A percentile compares a stretch with the other conserved stretches of the same genome.
These are phyloP conservation scores for Paulownia fortunei DNA, from an alignment of 257 asterid species.

Conservation along the genomic window DNA sequence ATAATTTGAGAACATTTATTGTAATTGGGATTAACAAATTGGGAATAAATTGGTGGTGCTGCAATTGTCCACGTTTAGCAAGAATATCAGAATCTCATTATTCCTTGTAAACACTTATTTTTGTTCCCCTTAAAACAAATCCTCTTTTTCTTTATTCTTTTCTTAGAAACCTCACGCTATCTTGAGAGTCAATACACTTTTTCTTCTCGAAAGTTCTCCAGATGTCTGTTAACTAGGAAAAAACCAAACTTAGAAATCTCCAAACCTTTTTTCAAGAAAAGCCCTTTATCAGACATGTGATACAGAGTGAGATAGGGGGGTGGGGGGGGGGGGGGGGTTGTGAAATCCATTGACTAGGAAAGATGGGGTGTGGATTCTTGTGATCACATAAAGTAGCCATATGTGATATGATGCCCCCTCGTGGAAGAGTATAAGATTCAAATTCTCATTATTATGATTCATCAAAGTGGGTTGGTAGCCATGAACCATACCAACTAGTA, in stretches of 20 bases:
- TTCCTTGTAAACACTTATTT: neutral
- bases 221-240: constrained; percentile 20
- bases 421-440: constrained; percentile 31
- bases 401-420: constrained; percentile 20
- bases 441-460: constrained; percentile 10
- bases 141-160: constrained; percentile 26
- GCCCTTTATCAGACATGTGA: neutral
- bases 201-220: neutral
- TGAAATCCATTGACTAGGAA: neutral
- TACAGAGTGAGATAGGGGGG: neutral
- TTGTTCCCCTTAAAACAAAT: constrained; percentile 5
- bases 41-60: neutral
- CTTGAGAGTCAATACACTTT: neutral
- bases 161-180: neutral
- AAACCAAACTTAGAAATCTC: neutral
- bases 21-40: no score
- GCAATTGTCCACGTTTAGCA: neutral
- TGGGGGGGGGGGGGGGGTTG: no score
- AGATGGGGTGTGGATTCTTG: neutral
- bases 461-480: constrained; percentile 15
- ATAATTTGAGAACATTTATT: no score
- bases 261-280: neutral
- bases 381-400: constrained; percentile 13
- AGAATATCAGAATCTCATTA: neutral
- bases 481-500: neutral